Percentiles rank a stretch among this genome's conserved stretches.
Evolutionary conservation across 108 stramenopile genomes (phyloP).

Genomic region (Cyclotella sp.): DNA sequence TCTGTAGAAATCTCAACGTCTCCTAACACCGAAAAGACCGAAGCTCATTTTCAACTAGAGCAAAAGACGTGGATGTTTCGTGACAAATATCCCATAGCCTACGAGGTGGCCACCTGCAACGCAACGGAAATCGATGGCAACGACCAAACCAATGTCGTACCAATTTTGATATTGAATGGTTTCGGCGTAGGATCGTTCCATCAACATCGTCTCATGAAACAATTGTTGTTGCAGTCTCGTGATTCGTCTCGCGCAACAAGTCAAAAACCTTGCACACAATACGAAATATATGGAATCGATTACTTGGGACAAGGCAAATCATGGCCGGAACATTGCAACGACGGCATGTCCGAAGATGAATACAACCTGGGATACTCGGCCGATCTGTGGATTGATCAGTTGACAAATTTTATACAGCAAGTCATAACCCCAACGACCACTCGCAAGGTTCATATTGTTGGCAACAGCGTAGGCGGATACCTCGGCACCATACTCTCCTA

Average conservation of each 20-base stretch:
- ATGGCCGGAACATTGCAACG: conserved; percentile 80
- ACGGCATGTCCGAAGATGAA: conserved; percentile 68
- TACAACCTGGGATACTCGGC: conserved; percentile 69
- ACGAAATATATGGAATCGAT: conserved; percentile 73
- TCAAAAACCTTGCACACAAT: conserved; percentile 15
- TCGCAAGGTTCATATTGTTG: conserved; percentile 70
- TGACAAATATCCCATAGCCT: conserved; percentile 38
- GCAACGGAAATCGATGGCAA: neutral
- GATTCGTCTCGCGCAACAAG: neutral
- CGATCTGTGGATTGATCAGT: conserved; percentile 78
- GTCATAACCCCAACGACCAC: conserved; percentile 47
- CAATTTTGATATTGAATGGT: conserved; percentile 61
- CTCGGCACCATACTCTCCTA: conserved; percentile 65
- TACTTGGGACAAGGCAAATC: conserved; percentile 88
- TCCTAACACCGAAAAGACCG: too few relatives aligned
- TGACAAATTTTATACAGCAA: conserved; percentile 63
- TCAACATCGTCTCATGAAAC: conserved; percentile 80
- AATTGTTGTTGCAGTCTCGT: conserved; percentile 21
- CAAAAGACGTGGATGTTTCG: conserved; percentile 44
- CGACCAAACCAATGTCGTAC: neutral
- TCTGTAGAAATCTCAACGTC: too few relatives aligned
- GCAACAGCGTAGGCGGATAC: conserved; percentile 84
- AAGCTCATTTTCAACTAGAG: conserved; percentile 8
- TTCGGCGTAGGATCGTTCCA: conserved; percentile 92
- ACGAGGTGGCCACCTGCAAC: conserved; percentile 24